Conservation (phyloP, 441 rosid species). For the Syzygium malaccense region DNA sequence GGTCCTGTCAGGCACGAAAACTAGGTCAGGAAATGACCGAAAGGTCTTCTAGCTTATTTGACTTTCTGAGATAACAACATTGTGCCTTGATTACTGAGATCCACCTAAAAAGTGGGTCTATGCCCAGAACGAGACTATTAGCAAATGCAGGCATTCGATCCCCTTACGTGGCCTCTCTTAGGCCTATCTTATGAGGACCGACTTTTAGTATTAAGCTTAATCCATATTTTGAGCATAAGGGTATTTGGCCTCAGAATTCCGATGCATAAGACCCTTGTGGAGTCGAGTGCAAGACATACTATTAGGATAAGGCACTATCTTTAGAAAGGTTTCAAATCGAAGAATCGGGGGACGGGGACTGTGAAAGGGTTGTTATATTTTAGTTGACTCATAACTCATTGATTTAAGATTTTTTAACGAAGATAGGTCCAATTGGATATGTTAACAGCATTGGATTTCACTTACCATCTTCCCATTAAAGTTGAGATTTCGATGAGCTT, state of each 20-base stretch:
- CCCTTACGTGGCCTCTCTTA: not conserved
- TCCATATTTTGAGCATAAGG: not conserved
- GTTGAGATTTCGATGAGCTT: not conserved
- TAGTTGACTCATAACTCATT: not conserved
- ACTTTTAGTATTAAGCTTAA: not conserved
- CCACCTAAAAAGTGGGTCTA: not conserved
- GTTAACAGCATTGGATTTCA: not conserved
- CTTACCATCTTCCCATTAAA: not conserved
- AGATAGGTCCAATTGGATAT: not conserved
- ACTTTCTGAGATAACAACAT: accelerated
- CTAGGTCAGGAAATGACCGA: not conserved
- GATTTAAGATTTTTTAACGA: not conserved
- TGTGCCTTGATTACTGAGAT: not conserved
- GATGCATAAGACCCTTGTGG: too few relatives aligned
- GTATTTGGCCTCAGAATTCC: not conserved
- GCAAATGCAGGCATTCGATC: not conserved
- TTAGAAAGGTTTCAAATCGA: not conserved
- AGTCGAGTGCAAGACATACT: not conserved
- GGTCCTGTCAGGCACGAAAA: not conserved
- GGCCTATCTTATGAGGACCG: not conserved
- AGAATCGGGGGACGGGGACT: not conserved
- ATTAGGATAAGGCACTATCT: not conserved
- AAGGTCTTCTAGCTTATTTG: not conserved
- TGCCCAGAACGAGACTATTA: not conserved
- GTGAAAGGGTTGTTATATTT: not conserved